These are phyloP conservation scores for Kalaharituber pfeilii DNA, from an alignment of 2,329 filamentous ascomycete genomes.

Conservation along the genomic window DNA sequence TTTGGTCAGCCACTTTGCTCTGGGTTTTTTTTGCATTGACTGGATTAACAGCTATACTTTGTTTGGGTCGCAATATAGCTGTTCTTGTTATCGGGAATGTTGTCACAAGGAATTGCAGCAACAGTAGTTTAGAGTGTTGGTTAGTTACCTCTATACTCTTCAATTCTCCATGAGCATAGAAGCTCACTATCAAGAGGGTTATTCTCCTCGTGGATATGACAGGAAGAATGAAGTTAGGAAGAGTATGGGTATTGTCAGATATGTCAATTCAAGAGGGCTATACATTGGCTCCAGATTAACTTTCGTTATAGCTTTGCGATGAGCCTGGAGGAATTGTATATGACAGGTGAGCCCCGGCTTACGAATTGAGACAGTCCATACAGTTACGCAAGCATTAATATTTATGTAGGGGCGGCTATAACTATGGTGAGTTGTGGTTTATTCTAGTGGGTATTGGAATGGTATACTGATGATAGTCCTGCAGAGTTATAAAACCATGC, in stretches of 20 bases:
- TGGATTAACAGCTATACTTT: constrained; percentile 47
- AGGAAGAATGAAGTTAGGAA: constrained; percentile 43
- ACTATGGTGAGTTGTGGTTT: constrained; percentile 12
- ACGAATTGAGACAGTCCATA: no score
- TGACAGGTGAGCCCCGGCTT: no score
- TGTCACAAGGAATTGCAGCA: constrained; percentile 52
- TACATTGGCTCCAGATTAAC: background rate
- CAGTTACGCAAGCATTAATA: no score
- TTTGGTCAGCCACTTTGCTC: constrained; percentile 48
- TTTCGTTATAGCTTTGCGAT: constrained; percentile 37
- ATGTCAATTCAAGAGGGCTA: background rate
- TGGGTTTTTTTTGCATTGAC: constrained; percentile 45
- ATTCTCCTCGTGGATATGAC: constrained; percentile 58
- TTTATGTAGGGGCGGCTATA: no score
- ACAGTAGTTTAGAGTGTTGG: constrained; percentile 62
- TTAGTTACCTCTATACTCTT: no score
- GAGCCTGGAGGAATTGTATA: constrained; percentile 45
- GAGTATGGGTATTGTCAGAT: constrained; percentile 45
- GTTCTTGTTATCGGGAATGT: constrained; percentile 44
- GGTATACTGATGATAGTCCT: constrained; percentile 30
- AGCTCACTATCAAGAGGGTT: constrained; percentile 26
- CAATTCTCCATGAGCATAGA: background rate
- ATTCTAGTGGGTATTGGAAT: constrained; percentile 37
- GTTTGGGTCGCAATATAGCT: constrained; percentile 43
- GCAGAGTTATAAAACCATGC: constrained; percentile 29